Evolutionary conservation across 176 grass and related monocot genomes (phyloP), one percentile per base, ranked within the genome.

Genomic region (Triticum turgidum): DNA sequence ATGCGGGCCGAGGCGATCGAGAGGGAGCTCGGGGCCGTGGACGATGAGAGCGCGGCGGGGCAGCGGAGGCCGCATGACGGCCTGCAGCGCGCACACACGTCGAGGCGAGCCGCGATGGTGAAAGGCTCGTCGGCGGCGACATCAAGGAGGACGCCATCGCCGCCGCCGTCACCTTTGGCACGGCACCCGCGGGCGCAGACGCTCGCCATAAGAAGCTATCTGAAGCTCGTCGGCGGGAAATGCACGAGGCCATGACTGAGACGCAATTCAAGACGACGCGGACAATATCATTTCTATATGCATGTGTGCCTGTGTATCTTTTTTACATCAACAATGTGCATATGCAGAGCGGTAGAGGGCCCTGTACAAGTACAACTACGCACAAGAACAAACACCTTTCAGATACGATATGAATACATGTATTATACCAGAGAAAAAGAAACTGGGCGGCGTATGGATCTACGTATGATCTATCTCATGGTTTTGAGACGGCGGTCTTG

Each of bases 401-500:
- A 27, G 25, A 27, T 27, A 27, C 25, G n/a, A 73, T 21, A 51
- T 49, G 72, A 9, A 59, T 67, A 52, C 45, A 80, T 3, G 65
- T 76, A 34, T 56, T 80, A 3, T 67, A 67, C 41, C 5, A 22
- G 73, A 11, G 42, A 74, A 25, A 54, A 42, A 54, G 1, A 20
- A 47, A 7, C 30, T 42, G 4, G 11, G 54, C 9, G 44, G 44
- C 44, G 44, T 45, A 11, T 10, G 42, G 9, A 44, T 44, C 10
- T 44, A 42, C 2, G 35, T 38, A 41, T 44, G 42, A 44, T 17
- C 21, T 62, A 18, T 35, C 81, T 85, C 90, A 95, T 58, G 79
- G 42, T 69, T 90, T 94, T 65, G 92, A 87, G 29, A 93, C 87
- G 61, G 85, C 65, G 13, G 78, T 68, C 82, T 98, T 98, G 92